A percentile compares a stretch with the other conserved stretches of the same genome.
These are phyloP conservation scores for Samsoniella hepiali DNA, from an alignment of 2,329 filamentous ascomycete species.

Conservation along the genomic window DNA sequence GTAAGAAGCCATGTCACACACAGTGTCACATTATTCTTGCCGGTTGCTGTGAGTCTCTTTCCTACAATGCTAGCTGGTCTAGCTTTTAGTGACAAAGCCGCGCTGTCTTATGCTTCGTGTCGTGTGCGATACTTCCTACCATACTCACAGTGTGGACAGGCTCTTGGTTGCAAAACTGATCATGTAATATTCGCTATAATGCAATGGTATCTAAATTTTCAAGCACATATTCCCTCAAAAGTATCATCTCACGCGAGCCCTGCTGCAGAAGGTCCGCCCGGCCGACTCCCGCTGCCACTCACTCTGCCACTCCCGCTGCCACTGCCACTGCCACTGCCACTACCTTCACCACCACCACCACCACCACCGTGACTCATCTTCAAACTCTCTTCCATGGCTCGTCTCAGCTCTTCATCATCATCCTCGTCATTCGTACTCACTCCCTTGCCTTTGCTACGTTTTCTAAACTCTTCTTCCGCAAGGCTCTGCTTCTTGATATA, in stretches of 20 bases:
- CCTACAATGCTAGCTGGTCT: background rate
- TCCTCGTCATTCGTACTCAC: constrained; percentile 26
- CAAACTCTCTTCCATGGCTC: constrained; percentile 43
- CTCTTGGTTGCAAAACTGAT: background rate
- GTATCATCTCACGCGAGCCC: background rate
- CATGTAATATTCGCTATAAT: background rate
- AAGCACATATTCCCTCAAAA: background rate
- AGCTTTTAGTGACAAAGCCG: background rate
- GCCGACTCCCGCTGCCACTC: constrained; percentile 35
- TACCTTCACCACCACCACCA: constrained; percentile 23
- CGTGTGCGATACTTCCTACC: background rate
- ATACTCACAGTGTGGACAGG: too few relatives aligned
- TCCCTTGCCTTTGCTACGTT: constrained; percentile 35
- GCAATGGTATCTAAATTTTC: constrained; percentile 7
- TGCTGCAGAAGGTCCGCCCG: constrained; percentile 16
- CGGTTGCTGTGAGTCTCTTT: background rate
- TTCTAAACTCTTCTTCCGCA: constrained; percentile 58
- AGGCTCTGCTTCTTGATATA: constrained; percentile 76
- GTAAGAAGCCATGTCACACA: background rate
- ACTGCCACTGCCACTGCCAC: constrained; percentile 1
- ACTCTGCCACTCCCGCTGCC: constrained; percentile 37
- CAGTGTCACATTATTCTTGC: background rate
- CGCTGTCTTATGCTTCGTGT: background rate
- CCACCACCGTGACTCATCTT: constrained; percentile 33
- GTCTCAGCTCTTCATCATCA: constrained; percentile 53